Conservation (phyloP, 352 stramenopile genomes). For the Phytopythium mirpurense region DNA sequence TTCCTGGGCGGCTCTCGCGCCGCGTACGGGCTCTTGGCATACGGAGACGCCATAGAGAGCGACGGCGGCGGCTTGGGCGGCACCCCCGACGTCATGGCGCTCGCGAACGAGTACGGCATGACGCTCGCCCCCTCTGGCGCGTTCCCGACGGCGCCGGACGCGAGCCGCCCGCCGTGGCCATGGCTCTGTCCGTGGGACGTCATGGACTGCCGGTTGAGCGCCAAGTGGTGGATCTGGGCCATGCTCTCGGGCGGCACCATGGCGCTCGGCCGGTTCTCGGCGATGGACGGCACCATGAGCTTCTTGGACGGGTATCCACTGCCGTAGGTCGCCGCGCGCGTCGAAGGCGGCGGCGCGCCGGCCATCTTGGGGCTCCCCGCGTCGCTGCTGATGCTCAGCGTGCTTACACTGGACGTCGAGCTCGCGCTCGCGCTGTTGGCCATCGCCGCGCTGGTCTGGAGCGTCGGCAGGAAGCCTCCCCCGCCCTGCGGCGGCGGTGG, state of each 20-base stretch:
- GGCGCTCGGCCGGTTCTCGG: constrained; percentile 22
- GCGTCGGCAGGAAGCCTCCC: constrained; percentile 29
- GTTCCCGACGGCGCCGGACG: neutral
- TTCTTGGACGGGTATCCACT: constrained; percentile 21
- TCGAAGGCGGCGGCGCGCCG: constrained; percentile 7
- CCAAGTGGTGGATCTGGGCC: constrained; percentile 33
- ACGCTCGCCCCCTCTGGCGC: constrained; percentile 4
- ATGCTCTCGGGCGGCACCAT: constrained; percentile 27
- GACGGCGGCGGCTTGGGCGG: constrained; percentile 42
- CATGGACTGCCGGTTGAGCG: constrained; percentile 33
- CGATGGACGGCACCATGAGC: constrained; percentile 29
- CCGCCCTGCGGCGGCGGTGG: no score
- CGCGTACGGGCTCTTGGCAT: constrained; percentile 42
- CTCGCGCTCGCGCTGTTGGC: constrained; percentile 25
- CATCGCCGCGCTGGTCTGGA: constrained; percentile 16
- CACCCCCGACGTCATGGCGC: neutral
- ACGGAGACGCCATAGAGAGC: constrained; percentile 16
- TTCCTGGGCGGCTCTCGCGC: constrained; percentile 20
- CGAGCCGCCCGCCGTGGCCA: neutral
- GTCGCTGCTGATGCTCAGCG: constrained; percentile 12
- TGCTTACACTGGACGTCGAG: constrained; percentile 21
- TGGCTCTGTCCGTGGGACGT: constrained; percentile 41
- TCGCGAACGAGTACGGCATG: constrained; percentile 28
- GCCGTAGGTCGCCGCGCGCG: constrained; percentile 1
- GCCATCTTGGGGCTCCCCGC: constrained; percentile 11